A percentile compares a stretch with the other conserved stretches of the same genome.
Evolutionary conservation across 768 basidiomycete genomes (phyloP).

Genomic region (Inosperma sp.): DNA sequence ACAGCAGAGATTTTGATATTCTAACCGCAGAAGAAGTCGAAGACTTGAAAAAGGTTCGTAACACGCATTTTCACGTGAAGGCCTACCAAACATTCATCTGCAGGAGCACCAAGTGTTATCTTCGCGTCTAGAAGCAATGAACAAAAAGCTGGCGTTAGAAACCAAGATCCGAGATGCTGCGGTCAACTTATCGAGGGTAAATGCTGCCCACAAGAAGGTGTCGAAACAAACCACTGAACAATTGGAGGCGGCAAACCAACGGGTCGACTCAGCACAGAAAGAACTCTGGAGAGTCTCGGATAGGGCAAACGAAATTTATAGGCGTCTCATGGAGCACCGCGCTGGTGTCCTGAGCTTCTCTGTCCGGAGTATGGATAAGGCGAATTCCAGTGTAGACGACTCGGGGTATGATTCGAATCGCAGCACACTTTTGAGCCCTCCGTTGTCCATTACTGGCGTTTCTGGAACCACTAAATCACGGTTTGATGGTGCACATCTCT

Average conservation of each 20-base stretch:
- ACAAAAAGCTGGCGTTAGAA: constrained; percentile 74
- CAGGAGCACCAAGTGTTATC: constrained; percentile 74
- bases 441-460: constrained; percentile 32
- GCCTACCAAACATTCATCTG: constrained; percentile 8
- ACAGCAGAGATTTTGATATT: constrained; percentile 77
- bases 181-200: constrained; percentile 64
- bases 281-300: constrained; percentile 69
- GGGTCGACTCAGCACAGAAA: constrained; percentile 64
- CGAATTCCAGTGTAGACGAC: constrained; percentile 36
- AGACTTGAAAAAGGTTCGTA: constrained; percentile 45
- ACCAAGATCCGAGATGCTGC: constrained; percentile 88
- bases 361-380: constrained; percentile 63
- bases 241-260: constrained; percentile 66
- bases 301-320: constrained; percentile 57
- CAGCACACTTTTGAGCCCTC: constrained; percentile 49
- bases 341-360: constrained; percentile 75
- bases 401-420: constrained; percentile 52
- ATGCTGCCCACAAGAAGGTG: constrained; percentile 51
- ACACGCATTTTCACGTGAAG: no score
- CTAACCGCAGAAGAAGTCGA: constrained; percentile 53
- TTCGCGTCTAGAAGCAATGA: constrained; percentile 59
- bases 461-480: constrained; percentile 45
- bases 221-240: constrained; percentile 68
- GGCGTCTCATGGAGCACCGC: constrained; percentile 72
- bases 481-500: constrained; percentile 82